Base-by-base conservation (phyloP, 768 basidiomycete species). In the Leccinum longicurvipes region DNA sequence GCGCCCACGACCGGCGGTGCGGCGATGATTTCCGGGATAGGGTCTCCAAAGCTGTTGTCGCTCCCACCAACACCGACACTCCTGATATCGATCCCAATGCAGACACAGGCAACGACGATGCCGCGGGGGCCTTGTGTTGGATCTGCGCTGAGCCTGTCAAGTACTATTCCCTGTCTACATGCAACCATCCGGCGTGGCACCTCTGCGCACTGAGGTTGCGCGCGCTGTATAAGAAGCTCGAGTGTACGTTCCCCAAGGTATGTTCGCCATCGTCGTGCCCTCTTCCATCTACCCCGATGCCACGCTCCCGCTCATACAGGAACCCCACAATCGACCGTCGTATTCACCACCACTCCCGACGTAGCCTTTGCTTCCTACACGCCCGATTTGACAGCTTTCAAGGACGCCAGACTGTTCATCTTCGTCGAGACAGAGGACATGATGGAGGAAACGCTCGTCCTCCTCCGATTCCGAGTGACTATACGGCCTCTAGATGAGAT, bases 141-240 rank as follows among this genome's bases (percentile, higher is more conserved):
- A 98, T 98, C 72, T 97, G 96, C 66, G 94, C 94, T 1, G 93
- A 98, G 65, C 87, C 88, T 4, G 86, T 96, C 72, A 93, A 89
- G 67, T 96, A 92, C 67, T 93, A 87, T 70, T 83, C 91, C 7
- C 74, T 97, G 28, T 87, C 94, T 17, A 82, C 87, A 53, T 99
- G 96, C 74, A 92, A 93, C 68, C 96, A 99, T 67, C 78, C 90
- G 50, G 97, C 93, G 3, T 98, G 96, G 77, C 94, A 97, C 72
- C 86, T 95, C 57, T 99, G 96, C 66, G 86, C 91, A 0, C 73
- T 98, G 50, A 83, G 96, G 7, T 72, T 98, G 27, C 75, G 96
- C 36, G 93, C 93, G 4, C 74, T 98, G 47, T 99, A 97, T 78
- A 98, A 98, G 78, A 95, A 91, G 70, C 76, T 74, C 41, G 91